phyloP scores from a whole-genome alignment of 441 rosid genomes.

The Populus trichocarpa region DNA sequence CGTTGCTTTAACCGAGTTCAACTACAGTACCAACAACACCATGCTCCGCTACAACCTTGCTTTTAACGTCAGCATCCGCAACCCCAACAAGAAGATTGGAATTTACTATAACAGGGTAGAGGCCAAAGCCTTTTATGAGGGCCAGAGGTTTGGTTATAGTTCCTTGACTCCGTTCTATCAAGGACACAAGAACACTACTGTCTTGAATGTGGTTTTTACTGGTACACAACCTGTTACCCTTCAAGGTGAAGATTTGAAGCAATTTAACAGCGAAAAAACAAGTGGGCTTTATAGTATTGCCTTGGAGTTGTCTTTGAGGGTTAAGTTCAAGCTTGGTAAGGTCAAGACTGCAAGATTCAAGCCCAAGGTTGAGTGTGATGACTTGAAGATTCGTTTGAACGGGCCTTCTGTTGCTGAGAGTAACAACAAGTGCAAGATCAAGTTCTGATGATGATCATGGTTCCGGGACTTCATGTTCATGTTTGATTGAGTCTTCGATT shows the following conservation, averaged over 20 bases:
- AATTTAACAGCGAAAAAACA: conserved; percentile 32
- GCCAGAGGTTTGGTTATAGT: conserved; percentile 27
- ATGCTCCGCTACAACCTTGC: conserved; percentile 45
- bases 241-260: conserved; percentile 15
- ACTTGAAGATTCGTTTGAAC: conserved; percentile 50
- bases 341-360: conserved; percentile 42
- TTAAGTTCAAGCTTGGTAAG: conserved; percentile 59
- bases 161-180: conserved; percentile 51
- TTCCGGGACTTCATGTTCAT: not conserved
- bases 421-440: conserved; percentile 48
- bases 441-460: conserved; percentile 28
- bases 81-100: conserved; percentile 71
- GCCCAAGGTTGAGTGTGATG: conserved; percentile 61
- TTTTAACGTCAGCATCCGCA: conserved; percentile 52
- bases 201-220: conserved; percentile 34
- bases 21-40: conserved; percentile 36
- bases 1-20: conserved; percentile 46
- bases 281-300: conserved; percentile 47
- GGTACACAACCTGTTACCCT: conserved; percentile 41
- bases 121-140: conserved; percentile 51
- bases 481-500: not conserved
- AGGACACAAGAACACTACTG: conserved; percentile 67
- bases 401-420: conserved; percentile 13
- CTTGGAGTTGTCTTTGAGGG: conserved; percentile 49
- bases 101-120: conserved; percentile 67